phyloP scores from a whole-genome alignment of 768 basidiomycete genomes.

The Ephemerocybe angulata region DNA sequence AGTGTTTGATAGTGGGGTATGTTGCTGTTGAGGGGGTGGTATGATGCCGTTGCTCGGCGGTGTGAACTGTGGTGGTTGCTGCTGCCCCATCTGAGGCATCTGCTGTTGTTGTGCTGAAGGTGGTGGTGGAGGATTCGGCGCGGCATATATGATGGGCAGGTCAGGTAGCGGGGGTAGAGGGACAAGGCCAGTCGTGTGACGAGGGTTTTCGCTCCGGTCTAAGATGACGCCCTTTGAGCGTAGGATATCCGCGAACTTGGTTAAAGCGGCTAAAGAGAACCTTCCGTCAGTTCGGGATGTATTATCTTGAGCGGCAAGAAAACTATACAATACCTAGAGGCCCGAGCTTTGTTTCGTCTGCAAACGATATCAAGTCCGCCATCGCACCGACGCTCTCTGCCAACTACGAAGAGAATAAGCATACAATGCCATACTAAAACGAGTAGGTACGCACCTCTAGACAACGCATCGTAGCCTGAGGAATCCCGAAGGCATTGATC shows the following conservation, averaged over 20 bases:
- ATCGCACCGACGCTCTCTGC: conserved; percentile 81
- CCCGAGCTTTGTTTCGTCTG: conserved; percentile 50
- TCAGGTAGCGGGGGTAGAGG: conserved; percentile 6
- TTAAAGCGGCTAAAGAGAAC: conserved; percentile 35
- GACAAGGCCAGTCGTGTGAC: conserved; percentile 14
- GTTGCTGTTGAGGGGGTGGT: background rate
- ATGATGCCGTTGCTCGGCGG: conserved; percentile 10
- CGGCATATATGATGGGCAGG: background rate
- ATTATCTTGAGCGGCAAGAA: background rate
- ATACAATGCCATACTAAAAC: background rate
- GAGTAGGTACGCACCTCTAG: conserved; percentile 53
- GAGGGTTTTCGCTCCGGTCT: conserved; percentile 5
- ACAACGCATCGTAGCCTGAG: conserved; percentile 87
- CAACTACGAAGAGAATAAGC: conserved; percentile 39
- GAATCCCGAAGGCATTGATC: conserved; percentile 85
- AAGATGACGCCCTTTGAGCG: conserved; percentile 27
- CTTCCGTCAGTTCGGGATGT: background rate
- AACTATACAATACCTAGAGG: conserved; percentile 56
- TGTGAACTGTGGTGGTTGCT: conserved; percentile 18
- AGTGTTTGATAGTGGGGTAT: conserved; percentile 8
- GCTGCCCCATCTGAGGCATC: background rate
- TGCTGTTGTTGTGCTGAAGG: background rate
- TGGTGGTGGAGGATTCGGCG: background rate
- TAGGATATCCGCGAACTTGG: conserved; percentile 36
- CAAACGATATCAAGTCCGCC: conserved; percentile 71